Evolutionary conservation across 371 early-diverging fungal species (phyloP).

Genomic region (Mortierella sp.): DNA sequence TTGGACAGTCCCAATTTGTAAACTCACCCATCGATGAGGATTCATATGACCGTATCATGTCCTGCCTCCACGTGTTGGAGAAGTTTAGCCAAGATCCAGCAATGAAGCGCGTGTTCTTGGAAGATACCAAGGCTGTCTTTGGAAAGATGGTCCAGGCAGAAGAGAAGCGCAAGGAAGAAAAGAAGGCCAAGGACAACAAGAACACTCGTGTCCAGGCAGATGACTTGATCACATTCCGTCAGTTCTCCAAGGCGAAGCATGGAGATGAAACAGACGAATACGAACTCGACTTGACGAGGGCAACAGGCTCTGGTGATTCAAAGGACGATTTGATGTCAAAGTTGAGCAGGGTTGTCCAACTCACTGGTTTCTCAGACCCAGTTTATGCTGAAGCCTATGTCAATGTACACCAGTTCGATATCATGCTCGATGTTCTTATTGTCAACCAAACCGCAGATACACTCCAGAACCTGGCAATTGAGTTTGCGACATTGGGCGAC

Average conservation of each 20-base stretch:
- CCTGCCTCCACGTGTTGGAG: slow-evolving; percentile 88
- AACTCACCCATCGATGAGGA: slow-evolving; percentile 95
- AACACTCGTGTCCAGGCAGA: slow-evolving; percentile 86
- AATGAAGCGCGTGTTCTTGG: slow-evolving; percentile 79
- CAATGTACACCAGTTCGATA: slow-evolving; percentile 96
- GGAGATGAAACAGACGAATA: slow-evolving; percentile 83
- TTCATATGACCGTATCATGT: slow-evolving; percentile 91
- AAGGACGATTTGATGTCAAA: slow-evolving; percentile 87
- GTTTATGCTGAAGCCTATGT: slow-evolving; percentile 99
- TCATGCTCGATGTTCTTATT: slow-evolving; percentile 95
- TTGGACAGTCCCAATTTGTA: slow-evolving; percentile 91
- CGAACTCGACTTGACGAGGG: slow-evolving; percentile 89
- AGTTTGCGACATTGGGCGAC: slow-evolving; percentile 98
- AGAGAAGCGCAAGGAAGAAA: slow-evolving; percentile 68
- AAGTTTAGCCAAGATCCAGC: slow-evolving; percentile 64
- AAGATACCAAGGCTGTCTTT: slow-evolving; percentile 86
- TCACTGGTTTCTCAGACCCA: slow-evolving; percentile 98
- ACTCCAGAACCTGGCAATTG: slow-evolving; percentile 96
- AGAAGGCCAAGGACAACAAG: slow-evolving; percentile 74
- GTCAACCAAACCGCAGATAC: slow-evolving; percentile 98
- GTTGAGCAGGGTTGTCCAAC: slow-evolving; percentile 92
- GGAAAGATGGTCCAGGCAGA: slow-evolving; percentile 81
- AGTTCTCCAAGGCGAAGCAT: slow-evolving; percentile 81
- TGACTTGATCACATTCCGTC: slow-evolving; percentile 90
- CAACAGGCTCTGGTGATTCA: slow-evolving; percentile 81